Percentiles rank a stretch among this genome's conserved stretches.
These are phyloP conservation scores for Xerocomellus amylosporus DNA, from an alignment of 768 basidiomycete genomes.

Conservation along the genomic window DNA sequence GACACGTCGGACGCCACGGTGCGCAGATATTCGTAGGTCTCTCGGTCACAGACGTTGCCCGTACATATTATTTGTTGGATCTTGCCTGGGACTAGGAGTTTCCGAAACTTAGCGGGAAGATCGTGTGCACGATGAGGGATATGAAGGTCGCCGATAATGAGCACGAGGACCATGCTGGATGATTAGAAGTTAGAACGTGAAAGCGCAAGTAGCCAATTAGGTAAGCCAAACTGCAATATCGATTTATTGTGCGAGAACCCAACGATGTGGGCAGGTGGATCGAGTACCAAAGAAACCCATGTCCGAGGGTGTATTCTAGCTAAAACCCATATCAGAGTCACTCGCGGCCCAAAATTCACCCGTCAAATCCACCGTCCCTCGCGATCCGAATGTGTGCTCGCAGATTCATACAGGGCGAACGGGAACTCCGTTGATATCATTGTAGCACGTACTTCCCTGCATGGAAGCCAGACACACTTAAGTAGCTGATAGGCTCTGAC, in stretches of 20 bases:
- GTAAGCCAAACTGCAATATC: constrained; percentile 18
- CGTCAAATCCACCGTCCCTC: constrained; percentile 5
- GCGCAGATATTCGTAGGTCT: constrained; percentile 94
- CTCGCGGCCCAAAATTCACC: background rate
- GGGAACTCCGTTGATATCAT: constrained; percentile 12
- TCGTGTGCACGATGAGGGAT: constrained; percentile 91
- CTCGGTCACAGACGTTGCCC: constrained; percentile 95
- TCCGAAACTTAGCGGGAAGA: constrained; percentile 94
- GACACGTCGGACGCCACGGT: constrained; percentile 93
- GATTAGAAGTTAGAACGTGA: constrained; percentile 6
- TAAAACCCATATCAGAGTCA: constrained; percentile 2
- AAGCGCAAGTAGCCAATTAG: constrained; percentile 14
- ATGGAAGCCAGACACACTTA: constrained; percentile 7
- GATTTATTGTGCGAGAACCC: background rate
- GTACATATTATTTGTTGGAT: constrained; percentile 98
- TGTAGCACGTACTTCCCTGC: constrained; percentile 29
- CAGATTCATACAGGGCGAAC: background rate
- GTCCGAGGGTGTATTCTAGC: background rate
- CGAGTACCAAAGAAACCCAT: background rate
- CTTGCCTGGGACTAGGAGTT: constrained; percentile 92
- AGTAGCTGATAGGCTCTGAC: constrained; percentile 15
- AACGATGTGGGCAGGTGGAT: background rate
- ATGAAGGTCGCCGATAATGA: constrained; percentile 95
- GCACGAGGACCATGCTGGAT: constrained; percentile 68
- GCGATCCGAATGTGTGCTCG: constrained; percentile 4